Evolutionary conservation across 2,329 filamentous ascomycete species (phyloP), one percentile per base, ranked within the genome.

Genomic region (Fusarium solani-melongenae): DNA sequence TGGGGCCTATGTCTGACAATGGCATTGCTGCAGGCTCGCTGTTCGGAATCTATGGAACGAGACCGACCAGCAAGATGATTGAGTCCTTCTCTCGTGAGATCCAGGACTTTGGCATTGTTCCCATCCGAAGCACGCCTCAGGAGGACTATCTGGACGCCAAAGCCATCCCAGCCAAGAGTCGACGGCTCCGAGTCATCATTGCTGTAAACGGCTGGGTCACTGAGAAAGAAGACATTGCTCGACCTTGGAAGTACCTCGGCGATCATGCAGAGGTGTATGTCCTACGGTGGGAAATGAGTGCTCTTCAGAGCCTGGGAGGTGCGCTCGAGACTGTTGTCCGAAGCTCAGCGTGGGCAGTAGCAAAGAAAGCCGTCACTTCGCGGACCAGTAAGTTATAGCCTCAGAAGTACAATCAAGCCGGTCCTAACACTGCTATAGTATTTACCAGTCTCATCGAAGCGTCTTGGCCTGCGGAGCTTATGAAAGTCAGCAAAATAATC

Each of bases 41-140:
- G 41, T 98, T 98, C 78, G 96, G 96, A 10, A 94, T 96, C n/a
- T 98, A 97, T 79, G 93, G 93, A 49, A 91, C 92, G 2, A 90
- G 92, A 38, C 95, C 97, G 87, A 93, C 93, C 0, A 91, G 92
- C 61, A 92, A 95, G 80, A 94, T 95, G 87, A 93, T 98, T 87
- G 94, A 98, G 73, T 88, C 92, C n/a, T 97, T 97, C 80, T 89
- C 93, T 12, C 91, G 91, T 75, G 94, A 98, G 73, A 92, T 98
- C 17, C 91, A 94, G 76, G 95, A 98, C 79, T 97, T 98, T 81
- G 94, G 91, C 1, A 94, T 98, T 77, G 83, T 98, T 12, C 93
- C 94, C 0, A 86, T 97, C 17, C 89, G 91, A 61, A 88, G 88
- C 15, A 79, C 84, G 11, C 57, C 66, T 11, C 66, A 68, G 9